These are phyloP conservation scores for Populus tomentosa DNA, from an alignment of 441 rosid genomes.

Conservation along the genomic window DNA sequence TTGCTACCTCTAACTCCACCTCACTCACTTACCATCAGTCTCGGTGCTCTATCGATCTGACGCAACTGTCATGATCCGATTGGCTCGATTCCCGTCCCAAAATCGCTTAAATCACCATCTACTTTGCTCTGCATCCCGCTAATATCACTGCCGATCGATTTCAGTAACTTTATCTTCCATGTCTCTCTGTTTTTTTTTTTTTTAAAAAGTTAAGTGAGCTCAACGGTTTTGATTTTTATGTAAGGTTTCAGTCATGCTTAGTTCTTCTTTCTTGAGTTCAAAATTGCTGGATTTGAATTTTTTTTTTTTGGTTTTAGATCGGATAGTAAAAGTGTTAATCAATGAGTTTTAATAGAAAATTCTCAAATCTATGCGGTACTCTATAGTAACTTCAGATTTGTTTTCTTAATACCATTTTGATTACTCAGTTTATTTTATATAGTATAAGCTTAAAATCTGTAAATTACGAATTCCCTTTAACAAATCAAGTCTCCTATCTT, in stretches of 20 bases:
- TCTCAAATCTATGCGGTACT: slow-evolving; percentile 6
- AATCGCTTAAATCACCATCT: neutral
- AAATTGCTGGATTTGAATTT: neutral
- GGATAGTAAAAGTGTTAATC: neutral
- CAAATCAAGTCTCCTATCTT: neutral
- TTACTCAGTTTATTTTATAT: neutral
- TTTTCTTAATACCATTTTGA: neutral
- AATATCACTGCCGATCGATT: neutral
- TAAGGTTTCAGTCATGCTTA: neutral
- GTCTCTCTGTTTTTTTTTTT: neutral
- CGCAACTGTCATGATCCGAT: slow-evolving; percentile 4
- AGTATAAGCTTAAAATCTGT: slow-evolving; percentile 4
- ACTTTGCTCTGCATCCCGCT: neutral
- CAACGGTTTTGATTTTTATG: neutral
- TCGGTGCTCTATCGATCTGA: neutral
- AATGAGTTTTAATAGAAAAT: neutral
- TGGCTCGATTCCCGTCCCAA: neutral
- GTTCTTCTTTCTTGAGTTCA: neutral
- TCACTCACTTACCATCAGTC: neutral
- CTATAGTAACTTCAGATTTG: neutral
- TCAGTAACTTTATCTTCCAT: neutral
- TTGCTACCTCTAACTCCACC: neutral
- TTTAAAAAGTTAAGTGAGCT: neutral
- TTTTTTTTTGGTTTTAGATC: neutral
- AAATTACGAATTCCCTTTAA: neutral